A percentile compares a stretch with the other conserved stretches of the same genome.
phyloP scores from a whole-genome alignment of 2,329 filamentous ascomycete species.

The Alternaria conjuncta region DNA sequence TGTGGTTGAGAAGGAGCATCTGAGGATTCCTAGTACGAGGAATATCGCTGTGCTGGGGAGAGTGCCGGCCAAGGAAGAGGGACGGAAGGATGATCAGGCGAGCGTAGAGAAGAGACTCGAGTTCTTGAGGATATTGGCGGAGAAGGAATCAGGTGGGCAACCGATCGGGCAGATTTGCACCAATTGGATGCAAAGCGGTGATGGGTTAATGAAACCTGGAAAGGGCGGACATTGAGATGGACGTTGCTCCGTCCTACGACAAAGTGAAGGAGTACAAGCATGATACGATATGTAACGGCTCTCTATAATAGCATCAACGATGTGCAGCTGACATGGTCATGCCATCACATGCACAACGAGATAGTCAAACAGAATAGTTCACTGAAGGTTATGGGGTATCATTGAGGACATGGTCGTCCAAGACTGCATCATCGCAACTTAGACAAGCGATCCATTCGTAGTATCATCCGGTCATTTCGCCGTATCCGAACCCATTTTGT shows the following conservation, averaged over 20 bases:
- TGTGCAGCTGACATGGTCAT: background rate
- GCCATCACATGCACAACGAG: background rate
- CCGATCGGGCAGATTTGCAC: constrained; percentile 53
- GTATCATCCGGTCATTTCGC: constrained; percentile 49
- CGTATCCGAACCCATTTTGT: constrained; percentile 46
- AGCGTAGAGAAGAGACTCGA: background rate
- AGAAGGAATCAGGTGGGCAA: constrained; percentile 54
- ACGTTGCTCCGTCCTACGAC: background rate
- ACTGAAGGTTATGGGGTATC: constrained; percentile 46
- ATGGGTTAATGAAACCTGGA: constrained; percentile 53
- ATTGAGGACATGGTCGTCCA: constrained; percentile 42
- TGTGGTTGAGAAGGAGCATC: constrained; percentile 78
- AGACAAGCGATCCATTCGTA: constrained; percentile 44
- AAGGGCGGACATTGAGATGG: constrained; percentile 49
- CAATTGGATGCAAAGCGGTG: constrained; percentile 61
- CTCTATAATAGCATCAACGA: background rate
- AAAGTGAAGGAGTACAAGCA: background rate
- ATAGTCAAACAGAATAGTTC: constrained; percentile 2
- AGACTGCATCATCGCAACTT: constrained; percentile 30
- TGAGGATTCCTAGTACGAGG: constrained; percentile 90
- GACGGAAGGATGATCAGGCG: constrained; percentile 53
- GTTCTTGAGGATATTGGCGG: constrained; percentile 64
- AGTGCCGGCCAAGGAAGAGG: constrained; percentile 53
- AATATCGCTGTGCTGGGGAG: constrained; percentile 84
- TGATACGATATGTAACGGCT: no score